Percentiles rank a stretch among this genome's conserved stretches.
Evolutionary conservation across 352 stramenopile species (phyloP).

Genomic region (Phytophthora crassamura): DNA sequence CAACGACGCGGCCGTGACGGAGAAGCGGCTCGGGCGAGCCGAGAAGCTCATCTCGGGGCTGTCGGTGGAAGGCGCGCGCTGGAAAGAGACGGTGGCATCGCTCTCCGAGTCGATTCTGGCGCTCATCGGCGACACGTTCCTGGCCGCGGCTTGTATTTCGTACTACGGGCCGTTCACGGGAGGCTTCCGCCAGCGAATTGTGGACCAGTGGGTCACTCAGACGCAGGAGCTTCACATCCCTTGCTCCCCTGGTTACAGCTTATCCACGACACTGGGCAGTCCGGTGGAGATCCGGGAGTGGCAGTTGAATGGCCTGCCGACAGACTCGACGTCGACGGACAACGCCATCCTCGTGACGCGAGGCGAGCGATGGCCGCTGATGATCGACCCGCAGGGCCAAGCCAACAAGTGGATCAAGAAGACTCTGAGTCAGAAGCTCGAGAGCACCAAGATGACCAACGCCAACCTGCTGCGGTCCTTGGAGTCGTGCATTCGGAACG

Average conservation of each 20-base stretch:
- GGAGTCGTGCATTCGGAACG: slow-evolving; percentile 93
- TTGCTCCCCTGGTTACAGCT: slow-evolving; percentile 73
- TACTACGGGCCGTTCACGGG: slow-evolving; percentile 96
- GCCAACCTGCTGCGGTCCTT: slow-evolving; percentile 89
- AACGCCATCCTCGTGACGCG: slow-evolving; percentile 93
- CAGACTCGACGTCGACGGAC: slow-evolving; percentile 92
- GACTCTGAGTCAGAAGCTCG: slow-evolving; percentile 67
- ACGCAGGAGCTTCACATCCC: slow-evolving; percentile 76
- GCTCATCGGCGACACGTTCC: slow-evolving; percentile 93
- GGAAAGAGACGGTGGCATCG: slow-evolving; percentile 90
- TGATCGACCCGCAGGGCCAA: slow-evolving; percentile 95
- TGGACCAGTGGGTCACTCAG: slow-evolving; percentile 72
- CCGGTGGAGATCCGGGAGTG: slow-evolving; percentile 93
- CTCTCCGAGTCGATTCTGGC: slow-evolving; percentile 80
- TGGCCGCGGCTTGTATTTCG: slow-evolving; percentile 92
- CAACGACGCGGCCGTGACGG: slow-evolving; percentile 84
- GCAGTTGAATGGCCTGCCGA: slow-evolving; percentile 93
- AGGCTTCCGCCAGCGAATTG: slow-evolving; percentile 80
- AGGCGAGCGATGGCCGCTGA: slow-evolving; percentile 93
- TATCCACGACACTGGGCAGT: slow-evolving; percentile 85
- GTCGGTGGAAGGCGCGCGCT: slow-evolving; percentile 92
- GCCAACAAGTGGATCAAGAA: slow-evolving; percentile 97
- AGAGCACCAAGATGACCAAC: slow-evolving; percentile 93
- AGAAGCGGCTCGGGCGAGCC: slow-evolving; percentile 89
- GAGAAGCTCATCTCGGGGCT: slow-evolving; percentile 93